phyloP scores from a whole-genome alignment of 2,329 filamentous ascomycete genomes.

The Fusarium lyarnte region DNA sequence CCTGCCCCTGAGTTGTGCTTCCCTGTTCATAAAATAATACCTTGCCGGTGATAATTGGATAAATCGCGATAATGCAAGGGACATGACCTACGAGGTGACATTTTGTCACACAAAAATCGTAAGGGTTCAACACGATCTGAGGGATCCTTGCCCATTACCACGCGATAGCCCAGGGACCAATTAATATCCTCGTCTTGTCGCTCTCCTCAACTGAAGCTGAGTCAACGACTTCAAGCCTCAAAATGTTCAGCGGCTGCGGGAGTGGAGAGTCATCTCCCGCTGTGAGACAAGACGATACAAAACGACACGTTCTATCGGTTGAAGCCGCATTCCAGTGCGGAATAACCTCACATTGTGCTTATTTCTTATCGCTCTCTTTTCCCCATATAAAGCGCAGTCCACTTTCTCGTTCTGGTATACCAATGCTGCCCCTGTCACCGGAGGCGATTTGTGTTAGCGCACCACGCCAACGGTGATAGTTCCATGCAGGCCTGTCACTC shows the following conservation, averaged over 20 bases:
- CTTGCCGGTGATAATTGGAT: background rate
- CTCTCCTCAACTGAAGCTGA: constrained; percentile 22
- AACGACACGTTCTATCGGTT: background rate
- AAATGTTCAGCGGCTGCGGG: background rate
- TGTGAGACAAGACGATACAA: constrained; percentile 19
- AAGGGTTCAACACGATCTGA: background rate
- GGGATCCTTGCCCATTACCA: constrained; percentile 12
- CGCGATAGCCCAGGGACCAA: background rate
- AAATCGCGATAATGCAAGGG: constrained; percentile 3
- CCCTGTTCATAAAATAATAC: background rate
- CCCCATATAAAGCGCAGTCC: background rate
- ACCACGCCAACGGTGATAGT: constrained; percentile 22
- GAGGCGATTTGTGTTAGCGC: constrained; percentile 19
- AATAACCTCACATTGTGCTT: constrained; percentile 1
- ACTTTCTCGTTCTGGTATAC: background rate
- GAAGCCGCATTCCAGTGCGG: constrained; percentile 15
- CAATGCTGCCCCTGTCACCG: constrained; percentile 15
- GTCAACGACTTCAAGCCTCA: constrained; percentile 13
- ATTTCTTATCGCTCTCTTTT: background rate
- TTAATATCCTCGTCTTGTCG: background rate
- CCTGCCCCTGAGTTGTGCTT: constrained; percentile 7
- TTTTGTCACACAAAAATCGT: background rate
- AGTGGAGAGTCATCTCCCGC: constrained; percentile 1
- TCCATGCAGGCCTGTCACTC: constrained; percentile 22
- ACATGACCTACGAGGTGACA: background rate